Base-by-base conservation (phyloP, 164 flowering plant genomes). In the Akebia trifoliata region DNA sequence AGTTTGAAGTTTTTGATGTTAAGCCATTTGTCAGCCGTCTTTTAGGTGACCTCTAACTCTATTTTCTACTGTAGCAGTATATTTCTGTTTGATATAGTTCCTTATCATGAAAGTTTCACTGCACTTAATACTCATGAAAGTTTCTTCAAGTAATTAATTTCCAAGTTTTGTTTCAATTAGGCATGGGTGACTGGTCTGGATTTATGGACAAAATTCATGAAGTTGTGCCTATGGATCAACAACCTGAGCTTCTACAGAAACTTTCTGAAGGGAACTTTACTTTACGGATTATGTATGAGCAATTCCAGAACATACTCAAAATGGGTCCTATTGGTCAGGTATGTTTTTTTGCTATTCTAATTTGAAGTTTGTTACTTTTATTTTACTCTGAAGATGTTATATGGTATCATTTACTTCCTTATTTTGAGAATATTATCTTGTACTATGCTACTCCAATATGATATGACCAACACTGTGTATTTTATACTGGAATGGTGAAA, bases 181-280 rank as follows among this genome's bases (percentile, higher is more conserved):
- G 98, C 49, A 89, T 92, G 98, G 96, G 96, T 54, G 98, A 93
- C 69, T 93, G 80, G 99, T 84, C 99, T 76, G 99, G 99, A n/a
- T 90, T 94, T 60, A 86, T 94, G 99, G 97, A 94, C 77, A 94
- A 94, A 71, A 86, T 90, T 72, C 99, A 93, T 39, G 99, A 93
- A 72, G 97, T 90, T 64, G 97, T 90, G 68, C 97, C 97, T 0
- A 87, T 83, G 96, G 99, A 93, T 73, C 99, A 93, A 65, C 96
- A 90, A 54, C 99, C 96, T 40, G 97, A 94, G 73, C 96, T 87
- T 69, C 75, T 87, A 56, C 95, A 87, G 64, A 90, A 94, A 76
- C 95, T 90, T 24, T 79, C 97, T 14, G 95, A 94, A 76, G 99
- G 99, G 50, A 80, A 70, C 66, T 90, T 87, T 64, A 87, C 99